Base-by-base conservation (phyloP, 805 yeast species). In the Metschnikowia gelsemii region DNA sequence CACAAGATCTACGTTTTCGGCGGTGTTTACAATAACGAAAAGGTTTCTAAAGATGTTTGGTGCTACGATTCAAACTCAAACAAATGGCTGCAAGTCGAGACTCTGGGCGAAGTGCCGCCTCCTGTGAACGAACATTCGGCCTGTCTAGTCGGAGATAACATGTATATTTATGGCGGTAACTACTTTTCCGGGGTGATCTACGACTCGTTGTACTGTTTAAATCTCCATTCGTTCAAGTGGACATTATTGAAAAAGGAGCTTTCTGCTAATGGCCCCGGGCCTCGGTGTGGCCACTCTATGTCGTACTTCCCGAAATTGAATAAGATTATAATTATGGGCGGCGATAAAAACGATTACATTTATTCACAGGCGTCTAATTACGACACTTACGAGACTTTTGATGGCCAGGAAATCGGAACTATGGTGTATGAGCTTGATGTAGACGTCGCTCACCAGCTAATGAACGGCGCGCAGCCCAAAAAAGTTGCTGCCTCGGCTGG, bases 101-200 rank as follows among this genome's bases (percentile, higher is more conserved):
- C 95, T 26, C 66, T 78, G n/a, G 95, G 95, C 8, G 66, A 73
- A n/a, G 50, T 63, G 9, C 97, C 96, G 2, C 82, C 85, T 2
- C 91, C 97, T 0, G 76, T 90, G 45, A 95, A 89, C 63, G 96
- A 91, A 56, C 99, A 93, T 62, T 79, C 96, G 3, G 81, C 96
- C 11, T 76, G 91, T 9, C 64, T 89, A 25, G 84, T 83, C 43
- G 82, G 82, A 45, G 90, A 88, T 55, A 72, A 82, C 37, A 73
- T 93, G 76, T 85, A 84, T 55, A 77, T 91, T 11, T 82, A 84
- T 58, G 99, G 99, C 28, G 99, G 99, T 38, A 87, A 89, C 57
- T 81, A 84, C 47, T 68, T 76, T 24, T 74, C 79, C 47, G 96
- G 95, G 32, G 73, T 73, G 30, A 79, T 87, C 40, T 72, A 83